Conservation (phyloP, 2,329 filamentous ascomycete genomes). For the Talaromyces albobiverticillius region DNA sequence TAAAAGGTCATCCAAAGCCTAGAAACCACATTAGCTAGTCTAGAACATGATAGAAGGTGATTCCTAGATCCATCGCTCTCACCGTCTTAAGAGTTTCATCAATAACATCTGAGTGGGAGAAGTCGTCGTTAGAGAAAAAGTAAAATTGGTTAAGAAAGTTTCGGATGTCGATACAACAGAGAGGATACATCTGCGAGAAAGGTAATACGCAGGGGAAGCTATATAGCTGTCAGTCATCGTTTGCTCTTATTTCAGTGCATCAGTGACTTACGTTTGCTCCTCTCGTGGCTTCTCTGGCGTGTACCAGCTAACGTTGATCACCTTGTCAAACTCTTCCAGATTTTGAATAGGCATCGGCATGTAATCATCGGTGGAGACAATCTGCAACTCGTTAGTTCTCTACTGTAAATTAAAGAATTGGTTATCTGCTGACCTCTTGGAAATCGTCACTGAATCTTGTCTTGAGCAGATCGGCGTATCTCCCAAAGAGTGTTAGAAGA, state of each 20-base stretch:
- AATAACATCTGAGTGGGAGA: slow-evolving; percentile 83
- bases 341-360: slow-evolving; percentile 99
- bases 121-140: slow-evolving; percentile 94
- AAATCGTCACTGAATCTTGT: slow-evolving; percentile 92
- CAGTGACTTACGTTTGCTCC: slow-evolving; percentile 64
- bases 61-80: too few species aligned
- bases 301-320: slow-evolving; percentile 96
- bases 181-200: slow-evolving; percentile 97
- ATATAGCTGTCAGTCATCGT: slow-evolving; percentile 21
- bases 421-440: slow-evolving; percentile 62
- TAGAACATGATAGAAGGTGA: too few species aligned
- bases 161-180: slow-evolving; percentile 96
- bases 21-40: not conserved
- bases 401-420: too few species aligned
- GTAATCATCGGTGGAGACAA: slow-evolving; percentile 90
- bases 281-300: slow-evolving; percentile 74
- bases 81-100: slow-evolving; percentile 84
- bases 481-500: slow-evolving; percentile 84
- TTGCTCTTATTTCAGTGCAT: slow-evolving; percentile 1
- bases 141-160: slow-evolving; percentile 99
- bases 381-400: slow-evolving; percentile 34
- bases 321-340: slow-evolving; percentile 87
- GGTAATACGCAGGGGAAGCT: slow-evolving; percentile 94
- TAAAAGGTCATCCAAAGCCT: slow-evolving; percentile 93
- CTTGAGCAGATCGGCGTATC: slow-evolving; percentile 89